Percentiles rank a stretch among this genome's conserved stretches.
Conservation (phyloP, 2,329 filamentous ascomycete species). For the Penicillium sp. region DNA sequence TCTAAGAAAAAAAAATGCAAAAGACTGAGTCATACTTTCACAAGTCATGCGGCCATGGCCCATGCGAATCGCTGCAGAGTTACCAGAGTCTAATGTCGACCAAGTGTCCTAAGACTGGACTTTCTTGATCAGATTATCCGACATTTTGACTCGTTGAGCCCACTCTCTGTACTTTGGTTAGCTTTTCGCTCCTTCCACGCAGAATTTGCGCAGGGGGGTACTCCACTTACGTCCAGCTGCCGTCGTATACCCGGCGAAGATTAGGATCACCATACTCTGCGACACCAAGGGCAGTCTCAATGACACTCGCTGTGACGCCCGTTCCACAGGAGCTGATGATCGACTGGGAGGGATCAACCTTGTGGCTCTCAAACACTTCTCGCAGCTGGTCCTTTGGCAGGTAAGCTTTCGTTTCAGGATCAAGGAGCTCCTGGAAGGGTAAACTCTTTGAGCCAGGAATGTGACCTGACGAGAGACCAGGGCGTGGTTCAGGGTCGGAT, state of each 20-base stretch:
- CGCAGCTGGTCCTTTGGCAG: conserved; percentile 65
- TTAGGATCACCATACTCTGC: conserved; percentile 65
- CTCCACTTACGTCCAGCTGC: conserved; percentile 85
- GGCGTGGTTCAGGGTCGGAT: conserved; percentile 75
- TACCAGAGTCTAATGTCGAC: too few relatives aligned
- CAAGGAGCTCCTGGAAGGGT: conserved; percentile 71
- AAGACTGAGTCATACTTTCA: background rate
- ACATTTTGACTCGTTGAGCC: conserved; percentile 45
- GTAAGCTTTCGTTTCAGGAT: conserved; percentile 75
- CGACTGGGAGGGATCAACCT: conserved; percentile 70
- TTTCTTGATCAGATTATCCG: conserved; percentile 43
- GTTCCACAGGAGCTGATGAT: conserved; percentile 88
- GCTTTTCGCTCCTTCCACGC: background rate
- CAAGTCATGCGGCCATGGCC: too few relatives aligned
- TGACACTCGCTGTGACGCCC: conserved; percentile 84
- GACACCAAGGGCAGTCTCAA: conserved; percentile 78
- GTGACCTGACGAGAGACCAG: conserved; percentile 81
- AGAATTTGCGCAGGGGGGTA: background rate
- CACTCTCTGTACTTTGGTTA: conserved; percentile 38
- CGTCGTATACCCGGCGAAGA: conserved; percentile 78
- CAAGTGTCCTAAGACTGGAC: conserved; percentile 12
- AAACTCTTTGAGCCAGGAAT: conserved; percentile 83
- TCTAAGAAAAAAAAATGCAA: background rate
- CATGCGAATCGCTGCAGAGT: too few relatives aligned
- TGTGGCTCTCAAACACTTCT: conserved; percentile 71